phyloP scores from a whole-genome alignment of 2,329 filamentous ascomycete genomes.

The Aspergillus hortae region DNA sequence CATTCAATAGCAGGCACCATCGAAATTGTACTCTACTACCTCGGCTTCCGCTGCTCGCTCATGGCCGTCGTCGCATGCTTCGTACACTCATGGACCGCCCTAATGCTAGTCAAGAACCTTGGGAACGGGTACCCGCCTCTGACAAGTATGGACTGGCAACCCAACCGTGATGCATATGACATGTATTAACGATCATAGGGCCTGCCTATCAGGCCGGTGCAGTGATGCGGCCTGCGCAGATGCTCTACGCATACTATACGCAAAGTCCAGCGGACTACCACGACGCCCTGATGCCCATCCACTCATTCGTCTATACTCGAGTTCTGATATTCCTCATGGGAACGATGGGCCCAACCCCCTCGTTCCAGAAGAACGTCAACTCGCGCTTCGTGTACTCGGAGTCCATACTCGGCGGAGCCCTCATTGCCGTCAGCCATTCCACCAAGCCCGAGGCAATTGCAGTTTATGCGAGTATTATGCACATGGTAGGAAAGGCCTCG shows the following conservation, averaged over 20 bases:
- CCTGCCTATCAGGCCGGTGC: constrained; percentile 7
- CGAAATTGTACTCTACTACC: constrained; percentile 2
- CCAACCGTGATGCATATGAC: not conserved
- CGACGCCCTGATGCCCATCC: constrained; percentile 7
- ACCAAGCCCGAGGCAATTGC: not conserved
- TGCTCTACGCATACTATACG: constrained; percentile 5
- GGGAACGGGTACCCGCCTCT: constrained; percentile 5
- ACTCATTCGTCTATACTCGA: constrained; percentile 4
- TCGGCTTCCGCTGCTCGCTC: constrained; percentile 1
- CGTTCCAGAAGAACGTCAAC: constrained; percentile 5
- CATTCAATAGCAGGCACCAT: not conserved
- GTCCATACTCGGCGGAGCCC: constrained; percentile 2
- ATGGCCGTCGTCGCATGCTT: not conserved
- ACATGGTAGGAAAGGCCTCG: not conserved
- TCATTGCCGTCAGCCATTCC: constrained; percentile 3
- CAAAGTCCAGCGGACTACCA: constrained; percentile 2
- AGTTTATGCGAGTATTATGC: not conserved
- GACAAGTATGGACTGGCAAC: constrained; percentile 1
- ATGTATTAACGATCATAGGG: not conserved
- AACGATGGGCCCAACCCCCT: constrained; percentile 4
- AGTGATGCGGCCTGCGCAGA: not conserved
- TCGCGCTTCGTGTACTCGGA: constrained; percentile 5
- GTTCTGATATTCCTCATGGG: constrained; percentile 1
- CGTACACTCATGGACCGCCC: not conserved
- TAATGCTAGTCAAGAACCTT: constrained; percentile 2